A percentile compares a stretch with the other conserved stretches of the same genome.
phyloP scores from a whole-genome alignment of 306 rosid species.

The Vicia faba region DNA sequence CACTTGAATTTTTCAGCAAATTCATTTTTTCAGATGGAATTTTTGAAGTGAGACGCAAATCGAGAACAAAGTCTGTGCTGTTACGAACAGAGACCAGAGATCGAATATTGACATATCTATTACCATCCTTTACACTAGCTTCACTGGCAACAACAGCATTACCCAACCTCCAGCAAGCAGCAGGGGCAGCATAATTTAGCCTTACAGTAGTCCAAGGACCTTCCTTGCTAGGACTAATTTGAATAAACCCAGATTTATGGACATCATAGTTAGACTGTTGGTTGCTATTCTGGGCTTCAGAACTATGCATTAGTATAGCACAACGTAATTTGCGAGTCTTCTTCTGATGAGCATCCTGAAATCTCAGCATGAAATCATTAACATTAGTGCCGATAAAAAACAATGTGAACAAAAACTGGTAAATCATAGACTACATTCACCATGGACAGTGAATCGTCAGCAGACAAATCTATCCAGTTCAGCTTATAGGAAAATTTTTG shows the following conservation, averaged over 20 bases:
- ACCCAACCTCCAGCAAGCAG: conserved; percentile 99
- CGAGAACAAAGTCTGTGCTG: conserved; percentile 70
- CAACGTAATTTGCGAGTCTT: conserved; percentile 59
- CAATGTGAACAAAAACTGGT: not conserved
- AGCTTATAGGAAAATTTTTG: conserved; percentile 44
- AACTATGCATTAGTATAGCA: conserved; percentile 59
- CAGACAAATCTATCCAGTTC: conserved; percentile 68
- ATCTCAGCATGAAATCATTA: conserved; percentile 35
- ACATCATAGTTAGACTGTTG: conserved; percentile 41
- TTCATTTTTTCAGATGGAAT: conserved; percentile 35
- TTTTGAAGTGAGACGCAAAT: conserved; percentile 66
- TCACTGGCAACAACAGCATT: conserved; percentile 93
- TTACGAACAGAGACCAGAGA: conserved; percentile 87
- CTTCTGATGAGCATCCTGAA: conserved; percentile 47
- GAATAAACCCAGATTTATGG: conserved; percentile 80
- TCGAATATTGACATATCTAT: conserved; percentile 82
- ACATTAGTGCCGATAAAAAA: conserved; percentile 26
- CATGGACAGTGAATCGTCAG: conserved; percentile 38
- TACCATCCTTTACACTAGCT: conserved; percentile 83
- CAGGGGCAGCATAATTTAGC: conserved; percentile 88
- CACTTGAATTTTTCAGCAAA: conserved; percentile 40
- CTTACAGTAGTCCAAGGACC: conserved; percentile 99
- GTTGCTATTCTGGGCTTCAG: conserved; percentile 52
- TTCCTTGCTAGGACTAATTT: conserved; percentile 88
- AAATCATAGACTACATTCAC: conserved; percentile 43